Conservation (phyloP, 2,329 filamentous ascomycete genomes). For the Botryotinia convoluta region DNA sequence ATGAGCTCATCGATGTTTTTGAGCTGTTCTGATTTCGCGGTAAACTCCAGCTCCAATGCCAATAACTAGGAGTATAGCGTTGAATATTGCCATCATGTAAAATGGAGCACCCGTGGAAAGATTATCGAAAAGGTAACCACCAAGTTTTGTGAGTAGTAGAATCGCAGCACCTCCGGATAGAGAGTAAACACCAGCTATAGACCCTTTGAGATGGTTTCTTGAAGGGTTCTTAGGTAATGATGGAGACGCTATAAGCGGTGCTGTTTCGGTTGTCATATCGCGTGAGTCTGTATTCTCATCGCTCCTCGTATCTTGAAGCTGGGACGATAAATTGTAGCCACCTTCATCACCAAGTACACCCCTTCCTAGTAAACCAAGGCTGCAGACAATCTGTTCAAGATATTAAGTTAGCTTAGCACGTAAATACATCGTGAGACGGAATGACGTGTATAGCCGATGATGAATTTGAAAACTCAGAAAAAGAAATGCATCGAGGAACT, state of each 20-base stretch:
- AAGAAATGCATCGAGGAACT: neutral
- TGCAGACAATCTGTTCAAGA: constrained; percentile 70
- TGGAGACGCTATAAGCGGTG: constrained; percentile 36
- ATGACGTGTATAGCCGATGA: neutral
- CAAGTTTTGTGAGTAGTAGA: constrained; percentile 84
- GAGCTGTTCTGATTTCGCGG: constrained; percentile 28
- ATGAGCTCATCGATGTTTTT: constrained; percentile 16
- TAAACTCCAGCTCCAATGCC: constrained; percentile 35
- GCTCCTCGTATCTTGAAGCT: constrained; percentile 28
- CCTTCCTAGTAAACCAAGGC: constrained; percentile 79
- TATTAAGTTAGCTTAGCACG: neutral
- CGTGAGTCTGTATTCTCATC: neutral
- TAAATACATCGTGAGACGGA: neutral
- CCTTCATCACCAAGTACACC: constrained; percentile 62
- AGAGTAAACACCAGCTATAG: constrained; percentile 91
- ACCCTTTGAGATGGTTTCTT: constrained; percentile 68
- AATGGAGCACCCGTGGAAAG: constrained; percentile 77
- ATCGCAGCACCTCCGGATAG: constrained; percentile 89
- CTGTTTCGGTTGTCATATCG: constrained; percentile 26
- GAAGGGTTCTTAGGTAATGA: constrained; percentile 25
- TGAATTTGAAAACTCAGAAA: neutral
- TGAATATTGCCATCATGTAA: constrained; percentile 91
- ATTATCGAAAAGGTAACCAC: constrained; percentile 80
- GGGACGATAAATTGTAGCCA: constrained; percentile 37
- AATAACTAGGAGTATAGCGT: constrained; percentile 64